These are phyloP conservation scores for Amesomyces nigricolor DNA, from an alignment of 2,329 filamentous ascomycete genomes.

Conservation along the genomic window DNA sequence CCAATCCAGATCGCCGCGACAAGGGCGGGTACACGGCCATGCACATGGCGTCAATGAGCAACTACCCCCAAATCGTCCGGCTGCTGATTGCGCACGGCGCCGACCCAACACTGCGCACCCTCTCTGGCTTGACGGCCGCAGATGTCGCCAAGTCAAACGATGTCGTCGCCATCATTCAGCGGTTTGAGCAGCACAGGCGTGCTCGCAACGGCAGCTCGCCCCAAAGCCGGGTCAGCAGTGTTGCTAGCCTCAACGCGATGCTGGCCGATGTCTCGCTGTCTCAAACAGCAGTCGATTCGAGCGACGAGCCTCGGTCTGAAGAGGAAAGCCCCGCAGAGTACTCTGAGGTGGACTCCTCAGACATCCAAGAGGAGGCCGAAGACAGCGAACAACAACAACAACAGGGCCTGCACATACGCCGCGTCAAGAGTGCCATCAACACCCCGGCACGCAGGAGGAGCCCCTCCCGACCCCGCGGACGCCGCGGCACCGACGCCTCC, in stretches of 20 bases:
- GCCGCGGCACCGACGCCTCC: constrained; percentile 30
- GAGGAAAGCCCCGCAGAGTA: constrained; percentile 41
- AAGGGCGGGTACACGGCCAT: constrained; percentile 76
- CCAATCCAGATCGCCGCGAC: constrained; percentile 68
- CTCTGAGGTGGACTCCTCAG: constrained; percentile 38
- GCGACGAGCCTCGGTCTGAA: constrained; percentile 38
- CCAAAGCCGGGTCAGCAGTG: constrained; percentile 59
- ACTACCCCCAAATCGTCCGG: constrained; percentile 69
- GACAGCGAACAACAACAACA: constrained; percentile 33
- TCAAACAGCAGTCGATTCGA: constrained; percentile 37
- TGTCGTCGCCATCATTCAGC: constrained; percentile 58
- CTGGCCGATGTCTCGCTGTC: constrained; percentile 51
- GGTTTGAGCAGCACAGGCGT: constrained; percentile 55
- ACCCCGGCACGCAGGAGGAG: constrained; percentile 22
- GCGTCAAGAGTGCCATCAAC: constrained; percentile 25
- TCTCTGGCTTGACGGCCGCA: constrained; percentile 63
- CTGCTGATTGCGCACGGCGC: constrained; percentile 68
- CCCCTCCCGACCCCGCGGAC: constrained; percentile 21
- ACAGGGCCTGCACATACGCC: constrained; percentile 36
- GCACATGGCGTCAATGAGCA: constrained; percentile 73
- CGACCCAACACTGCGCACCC: constrained; percentile 62
- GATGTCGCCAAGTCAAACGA: constrained; percentile 64
- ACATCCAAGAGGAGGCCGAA: constrained; percentile 22
- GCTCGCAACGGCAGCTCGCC: constrained; percentile 60
- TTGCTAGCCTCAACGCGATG: constrained; percentile 52